Evolutionary conservation across 352 stramenopile species (phyloP).

Genomic region (Phytophthora idaei): DNA sequence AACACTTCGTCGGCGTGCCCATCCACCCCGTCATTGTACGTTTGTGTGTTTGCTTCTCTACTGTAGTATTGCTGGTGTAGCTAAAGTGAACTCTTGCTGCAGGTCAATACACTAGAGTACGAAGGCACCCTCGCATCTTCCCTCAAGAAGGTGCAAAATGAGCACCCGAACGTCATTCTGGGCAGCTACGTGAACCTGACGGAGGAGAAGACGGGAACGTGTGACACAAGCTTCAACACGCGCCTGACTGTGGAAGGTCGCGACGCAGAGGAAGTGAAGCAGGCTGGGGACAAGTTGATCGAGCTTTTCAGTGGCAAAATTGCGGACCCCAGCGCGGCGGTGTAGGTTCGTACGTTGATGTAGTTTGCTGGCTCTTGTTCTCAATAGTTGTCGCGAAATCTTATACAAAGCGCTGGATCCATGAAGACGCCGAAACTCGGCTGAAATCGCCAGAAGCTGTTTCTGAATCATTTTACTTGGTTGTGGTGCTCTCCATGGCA

Average conservation of each 20-base stretch:
- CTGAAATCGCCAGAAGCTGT: no score
- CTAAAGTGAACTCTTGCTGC: conserved; percentile 20
- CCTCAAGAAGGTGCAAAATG: conserved; percentile 68
- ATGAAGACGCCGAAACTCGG: neutral
- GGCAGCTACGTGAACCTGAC: conserved; percentile 85
- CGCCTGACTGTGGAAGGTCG: conserved; percentile 63
- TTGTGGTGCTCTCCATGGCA: no score
- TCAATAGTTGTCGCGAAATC: neutral
- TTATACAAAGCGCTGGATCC: no score
- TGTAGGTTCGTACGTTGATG: conserved; percentile 3
- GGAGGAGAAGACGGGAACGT: conserved; percentile 51
- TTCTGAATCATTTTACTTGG: no score
- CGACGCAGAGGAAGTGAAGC: conserved; percentile 52
- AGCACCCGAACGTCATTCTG: conserved; percentile 65
- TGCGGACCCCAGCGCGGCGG: conserved; percentile 10
- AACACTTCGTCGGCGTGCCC: conserved; percentile 74
- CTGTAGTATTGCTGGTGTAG: neutral
- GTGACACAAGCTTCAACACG: conserved; percentile 68
- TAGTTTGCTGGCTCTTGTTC: neutral
- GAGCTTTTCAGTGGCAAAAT: conserved; percentile 29
- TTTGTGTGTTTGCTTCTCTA: neutral
- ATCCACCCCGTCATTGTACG: conserved; percentile 79
- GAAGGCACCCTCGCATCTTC: conserved; percentile 61
- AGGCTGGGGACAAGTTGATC: conserved; percentile 49
- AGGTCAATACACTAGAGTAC: conserved; percentile 70